Conservation (phyloP, 768 basidiomycete genomes). For the Leucocoprinus leucothites region DNA sequence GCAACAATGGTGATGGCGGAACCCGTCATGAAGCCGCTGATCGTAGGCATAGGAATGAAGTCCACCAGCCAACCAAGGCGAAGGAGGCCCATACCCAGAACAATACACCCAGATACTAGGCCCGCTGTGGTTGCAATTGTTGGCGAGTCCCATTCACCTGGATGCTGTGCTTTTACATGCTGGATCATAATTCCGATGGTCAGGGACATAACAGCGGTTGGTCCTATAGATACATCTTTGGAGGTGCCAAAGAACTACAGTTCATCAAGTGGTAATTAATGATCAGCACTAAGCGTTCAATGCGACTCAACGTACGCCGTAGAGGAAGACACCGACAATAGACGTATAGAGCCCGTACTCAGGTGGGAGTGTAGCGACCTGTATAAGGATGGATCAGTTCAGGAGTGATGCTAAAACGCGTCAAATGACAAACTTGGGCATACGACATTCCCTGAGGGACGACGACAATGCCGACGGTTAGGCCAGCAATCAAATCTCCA, state of each 20-base stretch:
- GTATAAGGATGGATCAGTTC: not conserved
- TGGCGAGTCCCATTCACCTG: conserved; percentile 55
- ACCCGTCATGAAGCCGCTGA: conserved; percentile 95
- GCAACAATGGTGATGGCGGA: conserved; percentile 91
- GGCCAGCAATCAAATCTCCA: conserved; percentile 87
- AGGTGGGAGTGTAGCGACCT: conserved; percentile 82
- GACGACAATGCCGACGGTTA: conserved; percentile 94
- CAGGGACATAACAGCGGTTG: conserved; percentile 97
- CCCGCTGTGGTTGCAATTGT: conserved; percentile 84
- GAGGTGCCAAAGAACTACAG: conserved; percentile 89
- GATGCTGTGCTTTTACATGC: conserved; percentile 51
- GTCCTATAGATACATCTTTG: conserved; percentile 99
- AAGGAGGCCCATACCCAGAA: conserved; percentile 84
- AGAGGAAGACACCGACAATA: conserved; percentile 83
- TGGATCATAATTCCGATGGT: conserved; percentile 80
- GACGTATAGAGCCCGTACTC: conserved; percentile 95
- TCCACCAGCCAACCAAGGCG: conserved; percentile 94
- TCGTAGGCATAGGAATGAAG: conserved; percentile 84
- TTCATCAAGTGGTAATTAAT: not conserved
- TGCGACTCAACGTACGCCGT: conserved; percentile 55
- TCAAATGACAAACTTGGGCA: conserved; percentile 48
- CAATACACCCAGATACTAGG: conserved; percentile 87
- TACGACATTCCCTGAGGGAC: conserved; percentile 96
- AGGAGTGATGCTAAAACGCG: not conserved
- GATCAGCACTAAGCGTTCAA: not conserved